These are phyloP conservation scores for Fusarium keratoplasticum DNA, from an alignment of 2,329 filamentous ascomycete species.

Conservation along the genomic window DNA sequence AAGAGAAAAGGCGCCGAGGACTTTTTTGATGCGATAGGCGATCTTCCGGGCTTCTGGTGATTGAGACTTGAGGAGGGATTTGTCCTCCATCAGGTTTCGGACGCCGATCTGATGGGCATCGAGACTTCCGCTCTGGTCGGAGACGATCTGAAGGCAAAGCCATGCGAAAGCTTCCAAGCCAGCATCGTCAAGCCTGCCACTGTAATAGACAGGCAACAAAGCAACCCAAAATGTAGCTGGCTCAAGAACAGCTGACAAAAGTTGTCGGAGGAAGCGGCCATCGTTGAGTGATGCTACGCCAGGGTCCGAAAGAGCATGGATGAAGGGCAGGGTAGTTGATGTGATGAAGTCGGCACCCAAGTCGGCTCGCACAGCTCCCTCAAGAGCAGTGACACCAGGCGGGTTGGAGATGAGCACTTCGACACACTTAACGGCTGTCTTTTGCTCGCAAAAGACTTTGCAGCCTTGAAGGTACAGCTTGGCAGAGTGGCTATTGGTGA, in stretches of 20 bases:
- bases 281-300: conserved; percentile 32
- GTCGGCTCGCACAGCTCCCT: conserved; percentile 42
- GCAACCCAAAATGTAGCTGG: conserved; percentile 67
- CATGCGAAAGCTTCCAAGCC: conserved; percentile 57
- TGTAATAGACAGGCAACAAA: conserved; percentile 50
- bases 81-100: conserved; percentile 39
- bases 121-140: conserved; percentile 31
- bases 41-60: conserved; percentile 40
- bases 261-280: conserved; percentile 33
- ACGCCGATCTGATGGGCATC: conserved; percentile 30
- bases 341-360: conserved; percentile 46
- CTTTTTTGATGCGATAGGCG: conserved; percentile 54
- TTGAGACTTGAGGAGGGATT: conserved; percentile 41
- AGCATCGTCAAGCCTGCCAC: conserved; percentile 46
- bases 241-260: conserved; percentile 60
- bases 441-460: conserved; percentile 11
- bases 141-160: conserved; percentile 60
- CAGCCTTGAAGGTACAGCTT: conserved; percentile 45
- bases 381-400: conserved; percentile 37
- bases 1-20: conserved; percentile 45
- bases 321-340: conserved; percentile 19
- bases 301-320: conserved; percentile 18
- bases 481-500: conserved; percentile 33
- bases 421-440: conserved; percentile 38
- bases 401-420: conserved; percentile 43